A percentile compares a stretch with the other conserved stretches of the same genome.
Conservation (phyloP, 129 eudicot genomes). For the Flaveria ramosissima region DNA sequence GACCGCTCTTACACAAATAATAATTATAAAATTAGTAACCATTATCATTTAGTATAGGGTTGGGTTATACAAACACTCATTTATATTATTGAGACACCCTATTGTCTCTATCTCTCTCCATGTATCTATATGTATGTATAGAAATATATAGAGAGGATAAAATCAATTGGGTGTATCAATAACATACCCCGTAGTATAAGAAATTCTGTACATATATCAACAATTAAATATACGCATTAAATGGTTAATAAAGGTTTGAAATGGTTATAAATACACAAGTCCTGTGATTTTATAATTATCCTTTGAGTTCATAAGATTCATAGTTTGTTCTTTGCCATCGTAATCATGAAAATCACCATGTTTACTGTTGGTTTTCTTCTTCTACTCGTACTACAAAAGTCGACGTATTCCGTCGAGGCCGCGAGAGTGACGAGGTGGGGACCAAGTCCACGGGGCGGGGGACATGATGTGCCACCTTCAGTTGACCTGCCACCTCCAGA, state of each 20-base stretch:
- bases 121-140: too few relatives aligned
- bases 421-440: background rate
- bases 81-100: too few relatives aligned
- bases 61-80: too few relatives aligned
- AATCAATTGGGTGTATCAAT: too few relatives aligned
- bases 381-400: background rate
- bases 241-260: too few relatives aligned
- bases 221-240: background rate
- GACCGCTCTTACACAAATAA: too few relatives aligned
- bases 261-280: constrained; percentile 12
- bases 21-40: background rate
- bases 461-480: background rate
- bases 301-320: background rate
- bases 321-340: background rate
- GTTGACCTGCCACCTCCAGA: background rate
- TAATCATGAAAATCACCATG: constrained; percentile 1
- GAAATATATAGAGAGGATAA: too few relatives aligned
- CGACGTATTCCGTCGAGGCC: background rate
- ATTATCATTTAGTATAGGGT: too few relatives aligned
- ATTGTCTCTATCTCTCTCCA: too few relatives aligned
- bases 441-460: background rate
- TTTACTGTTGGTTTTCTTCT: background rate
- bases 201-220: background rate
- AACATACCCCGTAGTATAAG: too few relatives aligned
- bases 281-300: background rate